Percentiles rank a stretch among this genome's conserved stretches.
These are phyloP conservation scores for Lasiosphaeria ovina DNA, from an alignment of 495 filamentous ascomycete genomes.

Conservation along the genomic window DNA sequence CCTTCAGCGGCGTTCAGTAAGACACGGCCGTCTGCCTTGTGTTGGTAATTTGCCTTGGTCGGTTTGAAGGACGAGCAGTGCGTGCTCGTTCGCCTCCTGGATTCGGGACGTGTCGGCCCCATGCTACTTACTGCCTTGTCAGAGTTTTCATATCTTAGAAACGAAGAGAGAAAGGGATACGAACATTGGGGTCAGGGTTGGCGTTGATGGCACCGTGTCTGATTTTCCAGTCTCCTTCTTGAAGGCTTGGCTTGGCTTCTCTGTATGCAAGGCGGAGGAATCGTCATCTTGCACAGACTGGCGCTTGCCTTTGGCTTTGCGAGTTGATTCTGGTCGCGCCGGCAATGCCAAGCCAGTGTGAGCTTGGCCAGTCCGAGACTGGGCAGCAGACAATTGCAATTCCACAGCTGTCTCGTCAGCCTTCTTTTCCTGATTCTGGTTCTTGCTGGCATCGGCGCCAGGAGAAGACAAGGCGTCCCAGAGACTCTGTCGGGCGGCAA, in stretches of 20 bases:
- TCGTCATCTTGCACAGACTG: not conserved
- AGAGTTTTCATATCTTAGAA: not conserved
- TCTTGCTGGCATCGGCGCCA: not conserved
- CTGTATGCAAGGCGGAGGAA: not conserved
- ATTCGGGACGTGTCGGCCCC: conserved; percentile 9
- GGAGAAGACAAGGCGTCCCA: conserved; percentile 12
- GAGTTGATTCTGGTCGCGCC: not conserved
- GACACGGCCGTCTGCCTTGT: conserved; percentile 34
- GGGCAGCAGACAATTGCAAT: not conserved
- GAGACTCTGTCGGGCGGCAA: conserved; percentile 48
- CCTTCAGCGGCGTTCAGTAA: conserved; percentile 41
- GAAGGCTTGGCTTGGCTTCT: not conserved
- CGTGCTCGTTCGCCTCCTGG: conserved; percentile 12
- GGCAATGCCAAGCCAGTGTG: not conserved
- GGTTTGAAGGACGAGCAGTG: conserved; percentile 47
- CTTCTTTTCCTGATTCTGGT: not conserved
- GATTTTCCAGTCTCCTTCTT: not conserved
- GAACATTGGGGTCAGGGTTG: not conserved
- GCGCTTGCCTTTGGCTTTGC: not conserved
- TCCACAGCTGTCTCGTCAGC: not conserved
- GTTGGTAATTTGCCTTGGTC: conserved; percentile 40
- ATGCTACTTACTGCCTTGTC: not conserved
- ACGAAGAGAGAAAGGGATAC: not conserved
- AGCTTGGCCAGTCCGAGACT: not conserved
- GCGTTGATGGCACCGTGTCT: conserved; percentile 1